Conservation (phyloP, 1,139 yeast genomes). For the Kodamaea ohmeri region DNA sequence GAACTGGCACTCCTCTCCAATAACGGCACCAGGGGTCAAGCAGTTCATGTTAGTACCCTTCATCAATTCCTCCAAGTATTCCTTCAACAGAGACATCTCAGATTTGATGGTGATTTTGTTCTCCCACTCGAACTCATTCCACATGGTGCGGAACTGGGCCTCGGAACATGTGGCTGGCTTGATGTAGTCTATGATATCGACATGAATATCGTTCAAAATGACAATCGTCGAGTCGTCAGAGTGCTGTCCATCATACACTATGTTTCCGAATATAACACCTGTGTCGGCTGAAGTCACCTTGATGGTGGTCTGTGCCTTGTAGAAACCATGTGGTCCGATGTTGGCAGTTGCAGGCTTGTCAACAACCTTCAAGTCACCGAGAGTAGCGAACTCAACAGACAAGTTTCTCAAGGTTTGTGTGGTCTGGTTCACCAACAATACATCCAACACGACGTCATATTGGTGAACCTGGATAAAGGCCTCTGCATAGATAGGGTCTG, state of each 20-base stretch:
- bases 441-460: slow-evolving; percentile 93
- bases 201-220: slow-evolving; percentile 90
- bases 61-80: slow-evolving; percentile 74
- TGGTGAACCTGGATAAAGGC: slow-evolving; percentile 94
- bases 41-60: slow-evolving; percentile 91
- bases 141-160: slow-evolving; percentile 90
- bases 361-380: slow-evolving; percentile 93
- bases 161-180: slow-evolving; percentile 91
- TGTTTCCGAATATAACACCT: slow-evolving; percentile 83
- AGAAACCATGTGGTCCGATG: slow-evolving; percentile 95
- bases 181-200: slow-evolving; percentile 96
- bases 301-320: slow-evolving; percentile 81
- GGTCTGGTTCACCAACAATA: slow-evolving; percentile 91
- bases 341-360: slow-evolving; percentile 93
- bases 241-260: slow-evolving; percentile 93
- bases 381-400: slow-evolving; percentile 92
- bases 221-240: slow-evolving; percentile 89
- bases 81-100: slow-evolving; percentile 63
- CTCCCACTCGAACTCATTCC: slow-evolving; percentile 99
- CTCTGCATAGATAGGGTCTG: slow-evolving; percentile 97
- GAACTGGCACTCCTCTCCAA: slow-evolving; percentile 87
- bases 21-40: slow-evolving; percentile 85
- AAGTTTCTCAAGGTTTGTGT: slow-evolving; percentile 85
- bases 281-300: slow-evolving; percentile 97
- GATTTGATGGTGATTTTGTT: slow-evolving; percentile 92